phyloP scores from a whole-genome alignment of 202 grass and related monocot genomes.

The Hordeum pubiflorum region DNA sequence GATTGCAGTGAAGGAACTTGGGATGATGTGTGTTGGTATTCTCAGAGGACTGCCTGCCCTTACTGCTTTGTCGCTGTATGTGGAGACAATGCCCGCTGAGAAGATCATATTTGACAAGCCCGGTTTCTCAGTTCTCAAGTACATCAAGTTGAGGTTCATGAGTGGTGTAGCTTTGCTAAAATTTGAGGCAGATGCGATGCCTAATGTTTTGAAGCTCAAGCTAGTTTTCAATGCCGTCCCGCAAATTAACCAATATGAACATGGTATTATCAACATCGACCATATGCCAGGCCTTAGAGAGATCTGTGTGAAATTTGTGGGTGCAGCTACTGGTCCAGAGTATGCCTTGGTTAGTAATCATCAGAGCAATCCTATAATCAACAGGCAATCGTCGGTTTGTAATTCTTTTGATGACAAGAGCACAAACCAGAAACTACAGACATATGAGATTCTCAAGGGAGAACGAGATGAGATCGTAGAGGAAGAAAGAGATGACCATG shows the following conservation, averaged over 20 bases:
- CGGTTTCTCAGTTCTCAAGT: not conserved
- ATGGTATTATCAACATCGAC: not conserved
- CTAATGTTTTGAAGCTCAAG: not conserved
- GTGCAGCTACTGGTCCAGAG: not conserved
- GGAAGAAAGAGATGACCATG: no score
- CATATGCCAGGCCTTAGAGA: not conserved
- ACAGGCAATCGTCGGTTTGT: not conserved
- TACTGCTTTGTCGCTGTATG: not conserved
- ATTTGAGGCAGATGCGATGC: not conserved
- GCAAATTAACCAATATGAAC: not conserved
- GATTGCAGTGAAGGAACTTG: not conserved
- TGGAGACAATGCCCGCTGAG: not conserved
- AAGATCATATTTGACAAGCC: not conserved
- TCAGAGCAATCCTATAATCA: not conserved
- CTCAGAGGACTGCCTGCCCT: not conserved
- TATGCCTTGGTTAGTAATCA: not conserved
- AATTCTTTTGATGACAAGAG: not conserved
- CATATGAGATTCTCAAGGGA: no score
- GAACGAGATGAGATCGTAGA: no score
- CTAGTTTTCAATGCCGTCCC: not conserved
- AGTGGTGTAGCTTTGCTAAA: not conserved
- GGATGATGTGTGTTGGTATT: not conserved
- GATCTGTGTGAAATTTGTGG: not conserved
- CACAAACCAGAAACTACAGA: not conserved
- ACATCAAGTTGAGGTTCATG: not conserved